A percentile compares a stretch with the other conserved stretches of the same genome.
Evolutionary conservation across 192 early-diverging fungal species (phyloP).

Genomic region (Backusella tarrabulga): DNA sequence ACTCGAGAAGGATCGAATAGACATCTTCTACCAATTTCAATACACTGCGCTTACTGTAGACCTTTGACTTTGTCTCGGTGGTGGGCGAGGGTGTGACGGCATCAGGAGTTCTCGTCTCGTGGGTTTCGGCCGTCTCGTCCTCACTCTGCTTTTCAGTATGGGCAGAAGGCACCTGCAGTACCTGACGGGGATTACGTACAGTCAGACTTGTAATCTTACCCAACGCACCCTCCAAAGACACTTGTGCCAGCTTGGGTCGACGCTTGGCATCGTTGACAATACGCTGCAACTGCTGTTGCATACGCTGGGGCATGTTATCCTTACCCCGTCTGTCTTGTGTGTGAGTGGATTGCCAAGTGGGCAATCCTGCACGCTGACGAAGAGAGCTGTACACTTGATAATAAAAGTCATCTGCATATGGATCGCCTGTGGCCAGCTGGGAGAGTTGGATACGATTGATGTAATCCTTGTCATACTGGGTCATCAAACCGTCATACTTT

Average conservation of each 20-base stretch:
- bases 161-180: conserved; percentile 56
- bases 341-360: conserved; percentile 25
- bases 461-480: conserved; percentile 89
- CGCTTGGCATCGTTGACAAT: conserved; percentile 91
- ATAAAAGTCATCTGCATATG: conserved; percentile 94
- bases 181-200: conserved; percentile 85
- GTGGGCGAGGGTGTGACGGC: conserved; percentile 10
- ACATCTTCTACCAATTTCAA: conserved; percentile 75
- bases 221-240: conserved; percentile 92
- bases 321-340: conserved; percentile 41
- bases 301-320: conserved; percentile 58
- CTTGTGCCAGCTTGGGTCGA: conserved; percentile 79
- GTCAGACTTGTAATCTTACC: conserved; percentile 93
- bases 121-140: background rate
- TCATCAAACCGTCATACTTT: conserved; percentile 88
- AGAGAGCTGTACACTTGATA: conserved; percentile 87
- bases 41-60: conserved; percentile 49
- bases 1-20: conserved; percentile 69
- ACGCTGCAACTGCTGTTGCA: conserved; percentile 96
- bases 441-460: conserved; percentile 93
- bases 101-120: no score
- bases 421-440: conserved; percentile 92
- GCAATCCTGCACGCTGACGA: conserved; percentile 50
- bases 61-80: background rate
- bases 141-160: conserved; percentile 7